These are phyloP conservation scores for Solanum piurae DNA, from an alignment of 257 asterid genomes.

Conservation along the genomic window DNA sequence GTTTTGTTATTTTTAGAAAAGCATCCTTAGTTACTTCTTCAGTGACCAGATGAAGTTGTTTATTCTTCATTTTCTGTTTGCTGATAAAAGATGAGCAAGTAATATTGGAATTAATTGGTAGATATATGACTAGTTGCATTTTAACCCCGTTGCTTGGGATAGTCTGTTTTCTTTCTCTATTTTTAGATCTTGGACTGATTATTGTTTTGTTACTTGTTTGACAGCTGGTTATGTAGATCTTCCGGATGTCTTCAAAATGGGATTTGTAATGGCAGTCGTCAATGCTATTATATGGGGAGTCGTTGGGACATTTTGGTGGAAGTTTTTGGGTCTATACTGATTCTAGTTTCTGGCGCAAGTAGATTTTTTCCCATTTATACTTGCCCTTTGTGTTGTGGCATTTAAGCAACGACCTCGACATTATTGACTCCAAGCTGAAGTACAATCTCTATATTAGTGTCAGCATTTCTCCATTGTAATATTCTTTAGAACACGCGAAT, in stretches of 20 bases:
- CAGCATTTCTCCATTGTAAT: not conserved
- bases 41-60: not conserved
- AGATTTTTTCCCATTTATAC: conserved; percentile 1
- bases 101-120: not conserved
- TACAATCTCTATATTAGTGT: not conserved
- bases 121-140: not conserved
- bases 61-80: not conserved
- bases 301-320: conserved; percentile 86
- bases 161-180: not conserved
- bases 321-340: conserved; percentile 81
- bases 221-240: conserved; percentile 96
- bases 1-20: not conserved
- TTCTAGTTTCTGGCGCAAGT: conserved; percentile 11
- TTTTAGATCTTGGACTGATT: conserved; percentile 3
- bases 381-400: not conserved
- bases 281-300: conserved; percentile 76
- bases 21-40: not conserved
- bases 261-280: conserved; percentile 72
- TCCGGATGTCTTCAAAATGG: conserved; percentile 77
- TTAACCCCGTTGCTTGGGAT: not conserved
- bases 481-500: not conserved
- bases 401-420: not conserved
- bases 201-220: not conserved
- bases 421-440: not conserved
- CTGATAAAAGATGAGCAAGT: not conserved